A percentile compares a stretch with the other conserved stretches of the same genome.
These are phyloP conservation scores for Penicillium sp. DNA, from an alignment of 2,329 filamentous ascomycete genomes.

Conservation along the genomic window DNA sequence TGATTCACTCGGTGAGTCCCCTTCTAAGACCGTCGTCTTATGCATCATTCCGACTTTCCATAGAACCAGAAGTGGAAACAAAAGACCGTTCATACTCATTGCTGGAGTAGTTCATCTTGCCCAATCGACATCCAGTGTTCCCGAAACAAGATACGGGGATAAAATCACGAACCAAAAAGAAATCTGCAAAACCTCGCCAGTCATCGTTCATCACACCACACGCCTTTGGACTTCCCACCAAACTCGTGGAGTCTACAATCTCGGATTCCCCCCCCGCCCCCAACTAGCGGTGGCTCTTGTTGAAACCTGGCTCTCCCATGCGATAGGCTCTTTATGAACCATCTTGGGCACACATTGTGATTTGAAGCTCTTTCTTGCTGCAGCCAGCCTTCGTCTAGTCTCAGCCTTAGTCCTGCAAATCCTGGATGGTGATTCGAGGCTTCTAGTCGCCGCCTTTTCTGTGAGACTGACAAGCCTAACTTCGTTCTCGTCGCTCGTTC, in stretches of 20 bases:
- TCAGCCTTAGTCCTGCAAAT: conserved; percentile 27
- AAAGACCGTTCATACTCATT: conserved; percentile 38
- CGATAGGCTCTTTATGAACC: conserved; percentile 19
- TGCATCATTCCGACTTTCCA: conserved; percentile 30
- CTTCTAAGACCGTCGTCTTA: conserved; percentile 17
- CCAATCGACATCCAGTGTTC: conserved; percentile 32
- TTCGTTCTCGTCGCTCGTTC: conserved; percentile 44
- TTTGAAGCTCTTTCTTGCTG: conserved; percentile 25
- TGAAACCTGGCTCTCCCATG: conserved; percentile 11
- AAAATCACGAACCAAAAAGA: conserved; percentile 16
- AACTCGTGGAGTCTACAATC: conserved; percentile 3
- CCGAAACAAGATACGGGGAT: conserved; percentile 24
- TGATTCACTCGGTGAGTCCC: conserved; percentile 24
- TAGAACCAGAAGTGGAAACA: neutral
- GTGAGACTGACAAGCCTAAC: conserved; percentile 33
- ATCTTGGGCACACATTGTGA: conserved; percentile 23
- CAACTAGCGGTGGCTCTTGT: conserved; percentile 15
- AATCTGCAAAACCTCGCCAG: conserved; percentile 27
- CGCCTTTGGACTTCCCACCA: neutral
- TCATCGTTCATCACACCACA: conserved; percentile 8
- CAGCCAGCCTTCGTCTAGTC: conserved; percentile 31
- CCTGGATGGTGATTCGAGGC: conserved; percentile 39
- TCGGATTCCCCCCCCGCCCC: conserved; percentile 4
- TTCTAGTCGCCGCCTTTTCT: conserved; percentile 28
- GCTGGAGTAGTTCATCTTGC: conserved; percentile 38